Evolutionary conservation across 2,329 filamentous ascomycete genomes (phyloP).

Genomic region (Chaetomium globosum): DNA sequence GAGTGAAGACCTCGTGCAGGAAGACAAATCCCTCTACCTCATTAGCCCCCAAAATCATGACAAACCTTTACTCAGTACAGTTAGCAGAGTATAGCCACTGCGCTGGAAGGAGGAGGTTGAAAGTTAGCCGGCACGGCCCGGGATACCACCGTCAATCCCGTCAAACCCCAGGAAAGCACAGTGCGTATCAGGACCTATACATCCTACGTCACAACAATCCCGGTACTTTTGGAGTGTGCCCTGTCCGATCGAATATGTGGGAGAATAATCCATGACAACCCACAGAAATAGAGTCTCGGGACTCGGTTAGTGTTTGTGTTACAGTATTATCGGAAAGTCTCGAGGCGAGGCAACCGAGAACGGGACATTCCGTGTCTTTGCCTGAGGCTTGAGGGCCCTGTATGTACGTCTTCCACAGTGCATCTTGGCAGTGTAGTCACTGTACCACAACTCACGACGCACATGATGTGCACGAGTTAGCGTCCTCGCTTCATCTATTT

Average conservation of each 20-base stretch:
- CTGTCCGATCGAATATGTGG: neutral
- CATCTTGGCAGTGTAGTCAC: conserved; percentile 16
- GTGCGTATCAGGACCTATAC: neutral
- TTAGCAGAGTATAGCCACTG: neutral
- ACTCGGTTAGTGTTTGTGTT: conserved; percentile 4
- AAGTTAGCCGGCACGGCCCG: conserved; percentile 2
- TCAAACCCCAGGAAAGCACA: neutral
- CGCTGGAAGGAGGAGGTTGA: neutral
- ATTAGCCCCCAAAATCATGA: neutral
- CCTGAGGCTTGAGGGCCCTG: neutral
- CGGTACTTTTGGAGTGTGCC: neutral
- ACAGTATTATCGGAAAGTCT: neutral
- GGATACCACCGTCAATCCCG: conserved; percentile 9
- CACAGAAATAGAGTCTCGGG: conserved; percentile 4
- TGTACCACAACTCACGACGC: conserved; percentile 14
- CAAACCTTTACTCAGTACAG: neutral
- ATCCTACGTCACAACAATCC: neutral
- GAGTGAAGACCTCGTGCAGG: neutral
- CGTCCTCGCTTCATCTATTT: conserved; percentile 8
- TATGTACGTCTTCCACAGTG: conserved; percentile 8
- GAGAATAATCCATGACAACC: conserved; percentile 1
- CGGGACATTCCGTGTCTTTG: conserved; percentile 2
- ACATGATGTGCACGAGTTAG: neutral
- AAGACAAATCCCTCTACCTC: neutral
- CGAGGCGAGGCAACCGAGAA: neutral